Evolutionary conservation across 768 basidiomycete species (phyloP).

Genomic region (Suillus variegatus): DNA sequence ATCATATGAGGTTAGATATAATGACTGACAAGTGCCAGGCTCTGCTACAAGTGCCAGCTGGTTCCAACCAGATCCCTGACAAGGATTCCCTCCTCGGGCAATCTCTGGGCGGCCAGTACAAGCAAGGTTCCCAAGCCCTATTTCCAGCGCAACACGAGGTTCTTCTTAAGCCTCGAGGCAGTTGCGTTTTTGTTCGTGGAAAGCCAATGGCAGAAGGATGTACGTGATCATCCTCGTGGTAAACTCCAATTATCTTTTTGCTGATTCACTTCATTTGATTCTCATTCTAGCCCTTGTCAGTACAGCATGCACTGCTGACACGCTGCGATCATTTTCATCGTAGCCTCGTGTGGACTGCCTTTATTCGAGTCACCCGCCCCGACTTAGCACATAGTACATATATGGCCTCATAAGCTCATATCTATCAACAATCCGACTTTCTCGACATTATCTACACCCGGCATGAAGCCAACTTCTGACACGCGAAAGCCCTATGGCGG

Average conservation of each 20-base stretch:
- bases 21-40: conserved; percentile 1
- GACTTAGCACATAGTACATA: conserved; percentile 9
- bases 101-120: background rate
- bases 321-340: background rate
- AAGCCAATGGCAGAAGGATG: background rate
- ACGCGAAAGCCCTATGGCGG: conserved; percentile 77
- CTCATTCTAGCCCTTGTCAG: background rate
- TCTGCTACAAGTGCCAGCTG: background rate
- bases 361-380: conserved; percentile 12
- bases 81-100: conserved; percentile 1
- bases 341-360: conserved; percentile 14
- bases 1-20: conserved; percentile 9
- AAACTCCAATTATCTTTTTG: conserved; percentile 3
- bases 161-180: conserved; percentile 18
- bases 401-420: conserved; percentile 12
- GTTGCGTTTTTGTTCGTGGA: conserved; percentile 10
- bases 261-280: conserved; percentile 1
- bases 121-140: conserved; percentile 5
- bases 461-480: conserved; percentile 57
- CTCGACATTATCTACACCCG: conserved; percentile 10
- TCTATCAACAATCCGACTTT: conserved; percentile 4
- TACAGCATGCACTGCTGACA: background rate
- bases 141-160: conserved; percentile 9
- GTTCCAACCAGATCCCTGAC: background rate
- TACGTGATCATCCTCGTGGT: conserved; percentile 16